Conservation (phyloP, 192 early-diverging fungal species). For the Linnemannia schmuckeri region DNA sequence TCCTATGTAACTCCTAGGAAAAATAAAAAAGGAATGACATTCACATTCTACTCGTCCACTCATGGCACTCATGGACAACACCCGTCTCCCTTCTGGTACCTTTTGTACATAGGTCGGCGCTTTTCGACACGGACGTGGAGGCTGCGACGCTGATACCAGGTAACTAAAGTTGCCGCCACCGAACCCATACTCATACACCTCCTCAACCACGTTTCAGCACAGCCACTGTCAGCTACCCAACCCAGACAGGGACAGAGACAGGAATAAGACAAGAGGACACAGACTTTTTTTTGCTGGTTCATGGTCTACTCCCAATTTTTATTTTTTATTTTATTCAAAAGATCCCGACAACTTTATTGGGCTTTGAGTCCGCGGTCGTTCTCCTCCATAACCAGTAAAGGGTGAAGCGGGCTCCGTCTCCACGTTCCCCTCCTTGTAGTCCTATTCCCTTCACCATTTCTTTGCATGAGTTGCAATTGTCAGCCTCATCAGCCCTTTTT, state of each 20-base stretch:
- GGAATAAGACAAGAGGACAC: background rate
- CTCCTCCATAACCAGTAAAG: too few relatives aligned
- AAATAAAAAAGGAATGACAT: background rate
- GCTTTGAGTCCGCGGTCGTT: too few relatives aligned
- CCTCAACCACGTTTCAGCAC: background rate
- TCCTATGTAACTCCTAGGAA: slow-evolving; percentile 13
- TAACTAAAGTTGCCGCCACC: background rate
- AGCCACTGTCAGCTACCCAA: background rate
- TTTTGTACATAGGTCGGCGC: background rate
- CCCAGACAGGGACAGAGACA: background rate
- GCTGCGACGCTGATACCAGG: background rate
- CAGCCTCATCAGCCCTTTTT: too few relatives aligned
- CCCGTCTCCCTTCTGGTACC: background rate
- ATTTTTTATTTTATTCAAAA: too few relatives aligned
- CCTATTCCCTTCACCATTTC: too few relatives aligned
- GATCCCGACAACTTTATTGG: too few relatives aligned
- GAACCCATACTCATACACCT: background rate
- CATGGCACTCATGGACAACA: background rate
- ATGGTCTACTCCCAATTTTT: too few relatives aligned
- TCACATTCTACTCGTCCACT: background rate
- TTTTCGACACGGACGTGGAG: background rate
- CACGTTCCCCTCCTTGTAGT: too few relatives aligned
- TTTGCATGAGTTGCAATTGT: too few relatives aligned
- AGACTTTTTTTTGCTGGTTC: background rate
- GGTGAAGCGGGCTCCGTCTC: too few relatives aligned